Conservation (phyloP, 1,284 basidiomycete genomes). For the Papiliotrema flavescens region DNA sequence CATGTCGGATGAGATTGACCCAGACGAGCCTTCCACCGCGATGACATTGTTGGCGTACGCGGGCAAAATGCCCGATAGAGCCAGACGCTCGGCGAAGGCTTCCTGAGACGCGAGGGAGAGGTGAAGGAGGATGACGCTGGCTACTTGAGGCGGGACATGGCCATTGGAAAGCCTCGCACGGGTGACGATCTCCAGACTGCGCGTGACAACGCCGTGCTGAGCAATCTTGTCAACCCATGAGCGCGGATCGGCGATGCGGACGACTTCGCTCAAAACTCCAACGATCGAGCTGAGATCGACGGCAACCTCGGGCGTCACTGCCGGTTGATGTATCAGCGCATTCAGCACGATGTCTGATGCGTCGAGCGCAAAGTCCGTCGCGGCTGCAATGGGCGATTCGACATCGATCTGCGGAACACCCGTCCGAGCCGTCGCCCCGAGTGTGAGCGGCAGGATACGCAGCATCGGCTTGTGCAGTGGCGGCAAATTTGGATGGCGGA, state of each 20-base stretch:
- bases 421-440: constrained; percentile 47
- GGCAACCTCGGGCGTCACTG: neutral
- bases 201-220: constrained; percentile 72
- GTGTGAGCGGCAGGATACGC: constrained; percentile 73
- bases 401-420: neutral
- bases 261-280: constrained; percentile 36
- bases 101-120: constrained; percentile 75
- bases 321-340: constrained; percentile 16
- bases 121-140: constrained; percentile 77
- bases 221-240: constrained; percentile 75
- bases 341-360: constrained; percentile 40
- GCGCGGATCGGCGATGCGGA: constrained; percentile 10
- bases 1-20: constrained; percentile 67
- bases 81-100: constrained; percentile 75
- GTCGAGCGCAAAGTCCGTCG: constrained; percentile 33
- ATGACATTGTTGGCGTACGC: constrained; percentile 81
- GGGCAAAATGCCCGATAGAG: constrained; percentile 73
- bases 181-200: constrained; percentile 70
- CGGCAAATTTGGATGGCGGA: constrained; percentile 62
- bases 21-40: constrained; percentile 68
- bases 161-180: constrained; percentile 49
- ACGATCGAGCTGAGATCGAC: constrained; percentile 36
- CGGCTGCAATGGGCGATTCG: constrained; percentile 26
- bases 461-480: constrained; percentile 78
- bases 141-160: constrained; percentile 57